phyloP scores from a whole-genome alignment of 2,329 filamentous ascomycete species.

The Ophiostoma angusticollis region DNA sequence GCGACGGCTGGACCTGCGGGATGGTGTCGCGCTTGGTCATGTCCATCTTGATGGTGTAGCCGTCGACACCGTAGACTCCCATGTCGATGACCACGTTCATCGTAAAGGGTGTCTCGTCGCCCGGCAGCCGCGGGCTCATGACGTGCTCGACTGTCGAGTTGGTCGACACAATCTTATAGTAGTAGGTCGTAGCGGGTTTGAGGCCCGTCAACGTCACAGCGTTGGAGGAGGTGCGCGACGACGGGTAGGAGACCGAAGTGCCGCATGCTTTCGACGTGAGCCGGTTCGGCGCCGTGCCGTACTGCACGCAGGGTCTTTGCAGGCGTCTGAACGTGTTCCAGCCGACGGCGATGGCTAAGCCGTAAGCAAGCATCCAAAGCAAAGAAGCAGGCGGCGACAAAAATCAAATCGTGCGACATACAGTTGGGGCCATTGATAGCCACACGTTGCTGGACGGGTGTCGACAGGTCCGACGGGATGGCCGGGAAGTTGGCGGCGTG shows the following conservation, averaged over 20 bases:
- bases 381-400: too few species aligned
- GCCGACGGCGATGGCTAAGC: constrained; percentile 35
- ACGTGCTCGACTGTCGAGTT: constrained; percentile 43
- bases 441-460: constrained; percentile 40
- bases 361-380: neutral
- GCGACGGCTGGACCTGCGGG: constrained; percentile 33
- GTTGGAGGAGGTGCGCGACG: constrained; percentile 42
- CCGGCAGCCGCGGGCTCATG: constrained; percentile 37
- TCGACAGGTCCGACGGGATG: constrained; percentile 36
- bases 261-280: constrained; percentile 30
- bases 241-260: constrained; percentile 35
- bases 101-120: constrained; percentile 41
- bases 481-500: constrained; percentile 26
- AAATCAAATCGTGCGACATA: constrained; percentile 16
- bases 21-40: constrained; percentile 34
- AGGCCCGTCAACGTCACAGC: constrained; percentile 33
- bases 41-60: constrained; percentile 34
- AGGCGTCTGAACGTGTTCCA: constrained; percentile 44
- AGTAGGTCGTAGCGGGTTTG: constrained; percentile 41
- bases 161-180: constrained; percentile 44
- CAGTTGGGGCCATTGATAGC: constrained; percentile 36
- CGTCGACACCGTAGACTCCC: constrained; percentile 40
- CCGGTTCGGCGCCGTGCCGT: constrained; percentile 29
- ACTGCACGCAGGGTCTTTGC: constrained; percentile 34
- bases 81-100: constrained; percentile 41